Base-by-base conservation (phyloP, 2,329 filamentous ascomycete genomes). In the Trichoderma harzianum region DNA sequence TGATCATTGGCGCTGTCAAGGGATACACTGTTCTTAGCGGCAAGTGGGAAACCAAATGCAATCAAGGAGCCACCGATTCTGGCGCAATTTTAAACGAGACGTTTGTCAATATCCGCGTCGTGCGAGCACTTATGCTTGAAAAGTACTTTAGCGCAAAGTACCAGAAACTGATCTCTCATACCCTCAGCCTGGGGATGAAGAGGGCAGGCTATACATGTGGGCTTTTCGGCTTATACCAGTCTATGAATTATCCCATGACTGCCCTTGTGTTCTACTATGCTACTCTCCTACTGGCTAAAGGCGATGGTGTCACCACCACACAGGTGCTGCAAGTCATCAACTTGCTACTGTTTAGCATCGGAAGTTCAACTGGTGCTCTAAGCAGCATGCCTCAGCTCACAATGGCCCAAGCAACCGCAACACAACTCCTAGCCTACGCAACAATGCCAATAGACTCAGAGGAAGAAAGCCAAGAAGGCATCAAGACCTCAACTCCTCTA, bases 181-280 rank as follows among this genome's bases (percentile, higher is more conserved):
- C 90, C 0, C 86, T 92, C 58, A 81, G 79, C 0, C 81, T 92
- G 0, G 94, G 95, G 0, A 77, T 91, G 12, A 87, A 87, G 73
- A 88, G 93, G 32, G 92, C 92, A 0, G 78, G 86, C 1, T 92
- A 89, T 75, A 89, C 90, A 0, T 93, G 93, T 0, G 80, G 90
- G 6, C 86, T 95, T 7, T 97, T 90, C 77, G 95, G 95, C 0
- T 80, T 96, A n/a, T 91, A 91, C 39, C 92, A 97, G 76, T 90
- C 90, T 0, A 86, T 90, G 21, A 88, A 90, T 51, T 88, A 90
- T 72, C 93, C 93, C 76, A 86, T 93, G 16, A 91, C 90, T 53
- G 93, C 94, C 0, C 82, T 97, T 4, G 88, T 97, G 11, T 96
- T 97, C 78, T 97, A 92, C 82, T 97, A 95, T 78, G 93, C 92